phyloP scores from a whole-genome alignment of 345 rosid genomes.

The Melastoma malabathricum region DNA sequence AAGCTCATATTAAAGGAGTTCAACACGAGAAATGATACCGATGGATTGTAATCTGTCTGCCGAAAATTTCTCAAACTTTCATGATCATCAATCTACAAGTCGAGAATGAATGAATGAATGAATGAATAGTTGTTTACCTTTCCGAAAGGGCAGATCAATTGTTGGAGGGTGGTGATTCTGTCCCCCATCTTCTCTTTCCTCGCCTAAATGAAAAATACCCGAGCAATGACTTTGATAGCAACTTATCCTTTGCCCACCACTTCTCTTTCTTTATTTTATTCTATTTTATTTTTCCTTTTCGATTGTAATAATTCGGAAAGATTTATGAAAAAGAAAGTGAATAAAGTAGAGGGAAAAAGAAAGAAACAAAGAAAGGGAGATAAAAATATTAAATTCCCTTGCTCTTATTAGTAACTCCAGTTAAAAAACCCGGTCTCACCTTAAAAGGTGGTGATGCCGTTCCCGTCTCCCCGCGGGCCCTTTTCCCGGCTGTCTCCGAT shows the following conservation, averaged over 20 bases:
- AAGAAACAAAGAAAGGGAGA: conserved; percentile 1
- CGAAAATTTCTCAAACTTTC: not conserved
- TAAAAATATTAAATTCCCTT: conserved; percentile 4
- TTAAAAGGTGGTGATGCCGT: conserved; percentile 81
- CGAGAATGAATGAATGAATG: not conserved
- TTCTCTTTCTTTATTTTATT: not conserved
- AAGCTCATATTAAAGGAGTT: not conserved
- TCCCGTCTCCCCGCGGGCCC: conserved; percentile 62
- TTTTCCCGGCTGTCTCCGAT: conserved; percentile 40
- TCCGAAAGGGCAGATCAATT: conserved; percentile 99
- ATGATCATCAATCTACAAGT: not conserved
- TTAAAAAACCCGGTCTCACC: conserved; percentile 26
- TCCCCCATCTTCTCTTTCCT: conserved; percentile 99
- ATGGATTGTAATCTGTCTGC: too few relatives aligned
- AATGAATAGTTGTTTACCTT: conserved; percentile 36
- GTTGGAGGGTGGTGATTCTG: conserved; percentile 99
- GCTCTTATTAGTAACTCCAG: not conserved
- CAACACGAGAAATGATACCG: conserved; percentile 5
- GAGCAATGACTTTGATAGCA: conserved; percentile 5
- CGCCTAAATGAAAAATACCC: conserved; percentile 34
- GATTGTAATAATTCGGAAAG: too few relatives aligned
- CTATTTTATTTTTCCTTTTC: not conserved
- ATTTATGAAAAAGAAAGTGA: too few relatives aligned
- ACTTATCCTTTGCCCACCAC: not conserved
- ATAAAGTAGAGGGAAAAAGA: not conserved